Evolutionary conservation across 345 rosid genomes (phyloP), one percentile per base, ranked within the genome.

Genomic region (Linum lewisii): DNA sequence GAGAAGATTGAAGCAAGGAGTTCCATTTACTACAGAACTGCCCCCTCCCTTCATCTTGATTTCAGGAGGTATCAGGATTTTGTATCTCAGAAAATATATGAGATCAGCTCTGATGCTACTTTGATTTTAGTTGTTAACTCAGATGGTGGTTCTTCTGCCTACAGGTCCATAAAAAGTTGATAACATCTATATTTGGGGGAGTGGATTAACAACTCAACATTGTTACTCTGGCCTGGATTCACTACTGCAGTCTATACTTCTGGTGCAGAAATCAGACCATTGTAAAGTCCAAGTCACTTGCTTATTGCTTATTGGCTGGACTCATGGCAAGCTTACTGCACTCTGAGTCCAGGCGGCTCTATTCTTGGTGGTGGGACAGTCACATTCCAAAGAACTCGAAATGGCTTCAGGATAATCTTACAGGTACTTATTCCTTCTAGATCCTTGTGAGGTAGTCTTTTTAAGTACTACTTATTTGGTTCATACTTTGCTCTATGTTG

Each of bases 181-280:
- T 57, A 63, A 24, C 22, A 58, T 21, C 7, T 29, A 29, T 29
- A 29, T 29, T 29, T 29, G 34, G 53, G 29, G 56, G 75, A 54
- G 59, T 38, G 61, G 51, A 56, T 67, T 42, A 36, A 57, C 18
- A 42, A 16, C 15, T 42, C 47, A 7, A 11, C 47, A 67, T 50
- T 63, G 64, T 59, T 82, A 70, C 53, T 75, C 89, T 88, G 89
- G 90, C 85, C 85, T 81, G 94, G 88, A 79, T 74, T 66, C 71
- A 71, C 58, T 72, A 61, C 77, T 70, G 75, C 34, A 75, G 73
- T 45, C 70, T 74, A 61, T 75, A 24, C 83, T 63, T 25, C 73
- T 66, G 80, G 76, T 72, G 60, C 66, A 71, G 69, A 61, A 76
- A 72, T 61, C 79, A 69, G 79, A 69, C 66, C 51, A 73, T 76